Percentiles rank a stretch among this genome's conserved stretches.
Conservation (phyloP, 1,284 basidiomycete species). For the Cutaneotrichosporon mucoides region DNA sequence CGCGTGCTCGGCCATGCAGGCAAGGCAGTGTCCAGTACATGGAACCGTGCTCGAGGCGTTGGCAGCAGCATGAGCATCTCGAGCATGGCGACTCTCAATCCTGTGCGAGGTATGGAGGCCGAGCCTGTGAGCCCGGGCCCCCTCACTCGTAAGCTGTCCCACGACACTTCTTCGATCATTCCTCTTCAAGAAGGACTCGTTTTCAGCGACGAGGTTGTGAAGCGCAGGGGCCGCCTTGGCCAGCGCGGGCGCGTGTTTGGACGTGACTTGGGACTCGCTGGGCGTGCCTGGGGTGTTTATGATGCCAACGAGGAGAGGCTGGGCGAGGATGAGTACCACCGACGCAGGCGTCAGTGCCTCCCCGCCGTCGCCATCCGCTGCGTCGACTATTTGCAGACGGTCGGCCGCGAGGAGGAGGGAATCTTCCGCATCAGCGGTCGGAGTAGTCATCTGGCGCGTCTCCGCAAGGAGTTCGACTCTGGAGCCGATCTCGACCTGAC, state of each 20-base stretch:
- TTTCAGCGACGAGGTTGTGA: constrained; percentile 22
- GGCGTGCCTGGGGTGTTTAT: constrained; percentile 31
- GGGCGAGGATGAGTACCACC: constrained; percentile 25
- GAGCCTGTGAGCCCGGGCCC: constrained; percentile 13
- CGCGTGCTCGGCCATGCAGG: constrained; percentile 40
- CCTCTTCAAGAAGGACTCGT: not conserved
- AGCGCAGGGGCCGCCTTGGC: constrained; percentile 19
- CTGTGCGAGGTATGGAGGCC: constrained; percentile 5
- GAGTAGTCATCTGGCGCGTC: constrained; percentile 61
- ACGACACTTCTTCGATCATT: constrained; percentile 18
- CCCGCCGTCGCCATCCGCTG: constrained; percentile 46
- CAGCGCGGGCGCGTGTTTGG: constrained; percentile 37
- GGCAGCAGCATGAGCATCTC: constrained; percentile 40
- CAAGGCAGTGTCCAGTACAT: constrained; percentile 40
- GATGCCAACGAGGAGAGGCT: constrained; percentile 21
- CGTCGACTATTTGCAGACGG: constrained; percentile 48
- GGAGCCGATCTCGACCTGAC: constrained; percentile 80
- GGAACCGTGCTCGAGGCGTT: constrained; percentile 40
- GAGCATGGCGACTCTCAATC: constrained; percentile 7
- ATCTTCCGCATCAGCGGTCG: constrained; percentile 50
- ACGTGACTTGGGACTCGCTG: constrained; percentile 32
- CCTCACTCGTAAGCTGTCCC: constrained; percentile 17
- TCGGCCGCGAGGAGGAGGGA: constrained; percentile 50
- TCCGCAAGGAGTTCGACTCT: constrained; percentile 76
- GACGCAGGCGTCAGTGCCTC: constrained; percentile 33